Percentiles rank a stretch among this genome's conserved stretches.
Evolutionary conservation across 2,329 filamentous ascomycete species (phyloP).

Genomic region (Mycosphaerella sp.): DNA sequence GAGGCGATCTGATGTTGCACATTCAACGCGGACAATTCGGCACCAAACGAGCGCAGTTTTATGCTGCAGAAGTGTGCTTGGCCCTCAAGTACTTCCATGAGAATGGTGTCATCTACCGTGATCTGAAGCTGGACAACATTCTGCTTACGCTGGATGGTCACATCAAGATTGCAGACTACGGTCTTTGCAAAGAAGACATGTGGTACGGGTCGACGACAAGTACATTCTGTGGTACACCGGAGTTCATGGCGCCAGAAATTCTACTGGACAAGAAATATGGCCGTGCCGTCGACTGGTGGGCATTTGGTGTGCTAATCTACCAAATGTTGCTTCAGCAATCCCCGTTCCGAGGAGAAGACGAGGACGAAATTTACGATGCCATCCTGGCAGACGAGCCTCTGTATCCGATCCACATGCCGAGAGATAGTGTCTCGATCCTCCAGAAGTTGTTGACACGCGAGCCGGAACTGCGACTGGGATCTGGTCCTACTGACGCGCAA

Average conservation of each 20-base stretch:
- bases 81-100: slow-evolving; percentile 99
- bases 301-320: slow-evolving; percentile 97
- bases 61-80: slow-evolving; percentile 93
- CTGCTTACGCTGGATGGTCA: slow-evolving; percentile 90
- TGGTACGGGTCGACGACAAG: slow-evolving; percentile 96
- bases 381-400: slow-evolving; percentile 96
- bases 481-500: slow-evolving; percentile 92
- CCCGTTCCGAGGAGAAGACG: slow-evolving; percentile 96
- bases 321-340: slow-evolving; percentile 99
- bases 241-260: slow-evolving; percentile 99
- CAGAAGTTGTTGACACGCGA: slow-evolving; percentile 96
- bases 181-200: slow-evolving; percentile 99
- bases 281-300: slow-evolving; percentile 98
- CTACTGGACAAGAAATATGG: slow-evolving; percentile 97
- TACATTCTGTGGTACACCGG: slow-evolving; percentile 98
- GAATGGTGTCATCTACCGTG: slow-evolving; percentile 94
- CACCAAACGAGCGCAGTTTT: slow-evolving; percentile 93
- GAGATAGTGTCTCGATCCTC: slow-evolving; percentile 93
- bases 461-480: slow-evolving; percentile 85
- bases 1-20: slow-evolving; percentile 97
- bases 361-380: slow-evolving; percentile 98
- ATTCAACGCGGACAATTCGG: slow-evolving; percentile 97
- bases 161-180: slow-evolving; percentile 98
- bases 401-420: slow-evolving; percentile 97
- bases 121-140: slow-evolving; percentile 80